A percentile compares a stretch with the other conserved stretches of the same genome.
phyloP scores from a whole-genome alignment of 116 monocot species.

The Trichopus zeylanicus region DNA sequence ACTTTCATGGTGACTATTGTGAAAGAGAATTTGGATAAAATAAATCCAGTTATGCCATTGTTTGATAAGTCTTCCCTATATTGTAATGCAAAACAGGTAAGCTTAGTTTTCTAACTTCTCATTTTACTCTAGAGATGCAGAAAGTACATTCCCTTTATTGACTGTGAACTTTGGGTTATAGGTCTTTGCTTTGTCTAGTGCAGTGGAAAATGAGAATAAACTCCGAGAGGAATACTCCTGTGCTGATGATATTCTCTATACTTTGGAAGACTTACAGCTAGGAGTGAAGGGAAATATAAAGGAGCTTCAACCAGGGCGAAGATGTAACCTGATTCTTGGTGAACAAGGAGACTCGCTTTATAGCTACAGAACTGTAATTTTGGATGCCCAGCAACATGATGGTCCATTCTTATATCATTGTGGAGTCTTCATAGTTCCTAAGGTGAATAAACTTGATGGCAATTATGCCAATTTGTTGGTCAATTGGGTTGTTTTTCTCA shows the following conservation, averaged over 20 bases:
- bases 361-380: conserved; percentile 64
- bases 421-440: conserved; percentile 88
- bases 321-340: conserved; percentile 63
- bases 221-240: conserved; percentile 37
- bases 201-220: conserved; percentile 70
- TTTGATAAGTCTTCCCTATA: conserved; percentile 35
- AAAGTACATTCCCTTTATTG: not conserved
- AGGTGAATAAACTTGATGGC: no score
- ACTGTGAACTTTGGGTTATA: conserved; percentile 4
- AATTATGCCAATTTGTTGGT: no score
- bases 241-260: conserved; percentile 40
- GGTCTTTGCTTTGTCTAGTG: conserved; percentile 37
- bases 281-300: conserved; percentile 69
- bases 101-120: not conserved
- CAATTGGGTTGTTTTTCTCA: no score
- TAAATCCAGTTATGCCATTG: conserved; percentile 32
- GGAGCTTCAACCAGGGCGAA: conserved; percentile 54
- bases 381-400: conserved; percentile 51
- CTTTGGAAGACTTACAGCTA: conserved; percentile 53
- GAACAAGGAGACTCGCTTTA: conserved; percentile 56
- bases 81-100: conserved; percentile 55
- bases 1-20: conserved; percentile 68
- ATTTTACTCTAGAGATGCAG: not conserved
- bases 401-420: conserved; percentile 55
- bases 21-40: conserved; percentile 34